Evolutionary conservation across 2,329 filamentous ascomycete genomes (phyloP), one percentile per base, ranked within the genome.

Genomic region (Pseudopithomyces maydicus): DNA sequence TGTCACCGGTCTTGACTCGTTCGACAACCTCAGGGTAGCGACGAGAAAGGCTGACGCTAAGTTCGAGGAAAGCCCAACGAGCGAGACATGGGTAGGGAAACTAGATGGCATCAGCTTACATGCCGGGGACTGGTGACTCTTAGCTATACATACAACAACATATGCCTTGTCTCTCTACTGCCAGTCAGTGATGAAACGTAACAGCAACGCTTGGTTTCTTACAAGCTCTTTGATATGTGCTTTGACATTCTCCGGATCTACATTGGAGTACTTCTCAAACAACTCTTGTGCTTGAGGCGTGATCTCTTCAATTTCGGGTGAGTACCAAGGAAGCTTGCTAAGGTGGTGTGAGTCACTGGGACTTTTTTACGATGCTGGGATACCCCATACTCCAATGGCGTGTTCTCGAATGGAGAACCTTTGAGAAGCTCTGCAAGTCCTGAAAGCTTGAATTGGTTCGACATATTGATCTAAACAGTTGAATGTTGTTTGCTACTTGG

Each of bases 201-300:
- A 23, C 45, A 33, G 33, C 43, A 42, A n/a, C 22, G n/a, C 41
- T 5, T 17, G 46, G 6, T 7, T 20, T 56, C 72, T 59, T 57
- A 75, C 73, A 29, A 76, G 66, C 36, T 67, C 52, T 46, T 68
- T 66, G 42, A 79, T 70, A 54, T 79, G 77, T 15, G 67, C n/a
- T 11, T 71, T 62, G 8, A 79, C 69, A 14, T 75, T 59, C 23
- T 68, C 69, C 1, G 71, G 42, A 2, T 74, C 67, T 2, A 79
- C 65, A 22, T 72, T 71, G 62, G 74, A 75, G 62, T 79, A 79
- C 8, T 63, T 71, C 54, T 78, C 74, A 15, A 79, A 70, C 14
- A 79, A 57, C 7, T 75, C 63, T 33, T 67, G 61, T 2, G 74
- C 70, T 15, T 59, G 62, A 12, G 70, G 65, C 23, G 35, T 41